Evolutionary conservation across 176 grass and related monocot genomes (phyloP), one percentile per base, ranked within the genome.

Genomic region (Raddia guianensis): DNA sequence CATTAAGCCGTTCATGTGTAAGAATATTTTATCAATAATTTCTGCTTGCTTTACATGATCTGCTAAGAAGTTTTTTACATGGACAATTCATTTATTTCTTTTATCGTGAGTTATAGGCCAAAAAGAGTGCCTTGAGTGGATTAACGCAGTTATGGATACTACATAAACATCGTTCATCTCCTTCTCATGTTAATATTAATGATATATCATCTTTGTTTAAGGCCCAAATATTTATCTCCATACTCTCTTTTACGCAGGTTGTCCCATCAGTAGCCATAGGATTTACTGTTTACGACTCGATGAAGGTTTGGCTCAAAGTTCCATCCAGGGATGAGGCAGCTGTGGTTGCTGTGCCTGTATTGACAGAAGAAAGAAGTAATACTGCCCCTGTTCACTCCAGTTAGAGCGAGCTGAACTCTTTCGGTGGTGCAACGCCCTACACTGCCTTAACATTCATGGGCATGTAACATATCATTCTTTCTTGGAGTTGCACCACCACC

Each of bases 181-280:
- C 35, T 67, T 66, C 27, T 79, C 32, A 37, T 60, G 77, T 74
- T 66, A 44, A n/a, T 47, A 52, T 74, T 66, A 52, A 12, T 34
- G n/a, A 66, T 16, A 34, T 12, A 16, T 44, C 46, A 8, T 43
- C 51, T 34, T 2, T 72, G n/a, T 57, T 73, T 58, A 75, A 66
- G 43, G 11, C 72, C 16, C 63, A 75, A 64, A 42, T 49, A 19
- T 49, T 74, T 37, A 58, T 58, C 73, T 76, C 71, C 34, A 66
- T 74, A 58, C 37, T 58, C 9, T 57, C 56, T 68, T 27, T 63
- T 71, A 52, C 68, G 18, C 84, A 91, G 96, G 90, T 93, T 43
- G 93, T 95, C 13, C 96, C 96, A 80, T 99, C 88, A 2, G 96
- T 99, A 77, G 96, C 96, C 50, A 99, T 95, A 83, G 92, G 92